phyloP scores from a whole-genome alignment of 306 rosid species.

The Herpetospermum pedunculosum region DNA sequence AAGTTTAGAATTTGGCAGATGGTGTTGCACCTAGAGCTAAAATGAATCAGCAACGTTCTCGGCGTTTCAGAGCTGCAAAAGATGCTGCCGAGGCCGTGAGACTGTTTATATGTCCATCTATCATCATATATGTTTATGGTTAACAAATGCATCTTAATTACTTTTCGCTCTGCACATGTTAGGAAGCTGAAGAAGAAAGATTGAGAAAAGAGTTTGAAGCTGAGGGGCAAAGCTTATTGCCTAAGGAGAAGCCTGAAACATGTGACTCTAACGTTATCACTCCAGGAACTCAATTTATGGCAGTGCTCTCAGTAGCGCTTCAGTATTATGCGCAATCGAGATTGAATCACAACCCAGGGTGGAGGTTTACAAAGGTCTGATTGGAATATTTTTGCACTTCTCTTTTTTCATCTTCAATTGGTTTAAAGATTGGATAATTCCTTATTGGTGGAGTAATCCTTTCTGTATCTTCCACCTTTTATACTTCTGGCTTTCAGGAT shows the following conservation, averaged over 20 bases:
- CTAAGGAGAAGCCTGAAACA: slow-evolving; percentile 66
- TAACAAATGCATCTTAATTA: not conserved
- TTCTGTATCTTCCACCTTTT: slow-evolving; percentile 26
- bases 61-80: slow-evolving; percentile 93
- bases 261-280: slow-evolving; percentile 84
- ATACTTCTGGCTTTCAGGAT: slow-evolving; percentile 43
- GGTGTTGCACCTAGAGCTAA: slow-evolving; percentile 99
- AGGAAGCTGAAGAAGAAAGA: slow-evolving; percentile 97
- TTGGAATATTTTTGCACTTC: slow-evolving; percentile 15
- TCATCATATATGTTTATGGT: not conserved
- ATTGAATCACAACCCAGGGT: slow-evolving; percentile 69
- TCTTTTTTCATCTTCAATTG: slow-evolving; percentile 16
- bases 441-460: slow-evolving; percentile 34
- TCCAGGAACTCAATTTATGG: slow-evolving; percentile 96
- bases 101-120: slow-evolving; percentile 7
- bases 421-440: slow-evolving; percentile 24
- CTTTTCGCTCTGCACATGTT: slow-evolving; percentile 11
- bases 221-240: slow-evolving; percentile 35
- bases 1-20: slow-evolving; percentile 30
- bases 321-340: slow-evolving; percentile 80
- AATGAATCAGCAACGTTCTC: slow-evolving; percentile 97
- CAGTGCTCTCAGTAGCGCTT: slow-evolving; percentile 70
- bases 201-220: slow-evolving; percentile 59
- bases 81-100: slow-evolving; percentile 95
- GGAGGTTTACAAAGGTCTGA: slow-evolving; percentile 71